Evolutionary conservation across 768 basidiomycete genomes (phyloP).

Genomic region (Boletus vinaceobasis): DNA sequence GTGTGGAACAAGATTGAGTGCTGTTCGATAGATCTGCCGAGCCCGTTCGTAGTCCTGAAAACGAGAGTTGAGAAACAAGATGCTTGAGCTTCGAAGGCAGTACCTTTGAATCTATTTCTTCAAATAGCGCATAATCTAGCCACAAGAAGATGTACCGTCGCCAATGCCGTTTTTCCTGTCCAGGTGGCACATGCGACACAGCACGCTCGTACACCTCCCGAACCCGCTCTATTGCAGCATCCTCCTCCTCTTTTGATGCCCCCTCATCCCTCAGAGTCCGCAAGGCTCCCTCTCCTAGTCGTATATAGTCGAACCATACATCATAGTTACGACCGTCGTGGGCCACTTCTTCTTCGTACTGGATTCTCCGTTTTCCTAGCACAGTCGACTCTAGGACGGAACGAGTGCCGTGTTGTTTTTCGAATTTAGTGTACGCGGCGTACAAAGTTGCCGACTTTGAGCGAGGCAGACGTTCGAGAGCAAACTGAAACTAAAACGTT

Average conservation of each 20-base stretch:
- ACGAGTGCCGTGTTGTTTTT: slow-evolving; percentile 94
- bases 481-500: slow-evolving; percentile 58
- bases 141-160: slow-evolving; percentile 87
- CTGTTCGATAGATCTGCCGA: slow-evolving; percentile 90
- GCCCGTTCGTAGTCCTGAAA: slow-evolving; percentile 77
- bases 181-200: slow-evolving; percentile 93
- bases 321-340: slow-evolving; percentile 96
- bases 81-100: neutral
- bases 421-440: slow-evolving; percentile 93
- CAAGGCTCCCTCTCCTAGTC: slow-evolving; percentile 87
- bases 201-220: slow-evolving; percentile 95
- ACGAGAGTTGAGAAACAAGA: neutral
- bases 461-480: slow-evolving; percentile 86
- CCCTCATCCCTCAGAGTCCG: slow-evolving; percentile 74
- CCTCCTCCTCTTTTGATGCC: slow-evolving; percentile 64
- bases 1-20: slow-evolving; percentile 85
- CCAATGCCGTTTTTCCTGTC: slow-evolving; percentile 90
- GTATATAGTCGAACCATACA: slow-evolving; percentile 95
- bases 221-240: slow-evolving; percentile 60
- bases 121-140: slow-evolving; percentile 94
- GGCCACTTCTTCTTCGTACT: slow-evolving; percentile 93
- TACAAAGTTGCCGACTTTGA: slow-evolving; percentile 89
- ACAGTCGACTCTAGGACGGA: slow-evolving; percentile 90
- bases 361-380: slow-evolving; percentile 94
- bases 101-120: slow-evolving; percentile 94